Evolutionary conservation across 2,329 filamentous ascomycete species (phyloP), one percentile per base, ranked within the genome.

Genomic region (Diplocarpon mali): DNA sequence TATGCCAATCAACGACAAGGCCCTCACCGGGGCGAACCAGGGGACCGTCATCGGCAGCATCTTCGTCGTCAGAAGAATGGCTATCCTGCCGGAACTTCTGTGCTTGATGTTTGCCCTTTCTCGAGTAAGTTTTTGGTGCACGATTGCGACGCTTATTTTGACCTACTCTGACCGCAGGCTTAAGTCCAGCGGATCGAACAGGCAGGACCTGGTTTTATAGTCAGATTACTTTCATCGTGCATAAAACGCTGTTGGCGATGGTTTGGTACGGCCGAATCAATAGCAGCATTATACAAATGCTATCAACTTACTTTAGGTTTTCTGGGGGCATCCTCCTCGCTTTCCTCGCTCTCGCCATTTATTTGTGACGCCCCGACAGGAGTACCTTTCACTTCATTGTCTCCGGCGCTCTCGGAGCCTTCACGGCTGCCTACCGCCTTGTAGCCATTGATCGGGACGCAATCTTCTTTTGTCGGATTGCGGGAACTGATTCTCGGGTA

Each of bases 1-100:
- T 68, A 35, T 70, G 76, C 89, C 90, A 98, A 56, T 96, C 89
- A 10, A 95, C 75, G 5, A 96, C 70, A 38, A 98, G 78, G 17
- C 78, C 85, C 63, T 98, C 92, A 40, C 85, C 83, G 20, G 90
- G 74, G 30, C 84, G 78, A 53, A 96, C 74, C 34, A 94, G 67
- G 0, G 83, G 78, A 3, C 76, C 76, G 13, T 74, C 70, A 51
- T 72, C 68, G 20, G 61, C 53, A 29, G 58, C 47, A 37, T 58
- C 53, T 44, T 46, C 49, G 8, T 57, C 46, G 37, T 36, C 45
- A 9, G 30, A 32, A 42, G 52, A 44, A 38, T 46, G 43, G 7
- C 28, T 31, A 17, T 51, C 38, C 28, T 39, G 39, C 8, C 16
- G 34, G 12, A 30, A 29, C n/a, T 36, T 32, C n/a, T 46, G 52